Evolutionary conservation across 768 basidiomycete genomes (phyloP).

Genomic region (Boletus subparvulus): DNA sequence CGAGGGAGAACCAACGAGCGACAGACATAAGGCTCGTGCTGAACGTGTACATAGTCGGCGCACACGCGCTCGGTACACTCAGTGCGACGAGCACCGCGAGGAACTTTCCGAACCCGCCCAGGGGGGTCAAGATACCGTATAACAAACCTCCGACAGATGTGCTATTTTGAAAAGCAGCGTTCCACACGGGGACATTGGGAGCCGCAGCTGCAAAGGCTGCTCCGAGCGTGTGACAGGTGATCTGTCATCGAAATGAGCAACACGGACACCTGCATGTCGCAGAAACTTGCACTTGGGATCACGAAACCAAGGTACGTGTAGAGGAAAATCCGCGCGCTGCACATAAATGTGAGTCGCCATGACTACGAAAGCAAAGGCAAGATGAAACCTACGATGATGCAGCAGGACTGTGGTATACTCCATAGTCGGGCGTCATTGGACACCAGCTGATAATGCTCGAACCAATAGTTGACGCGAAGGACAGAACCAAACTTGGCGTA

Average conservation of each 20-base stretch:
- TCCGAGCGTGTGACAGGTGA: conserved; percentile 44
- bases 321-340: conserved; percentile 39
- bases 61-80: conserved; percentile 53
- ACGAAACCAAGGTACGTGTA: conserved; percentile 50
- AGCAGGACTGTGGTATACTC: conserved; percentile 49
- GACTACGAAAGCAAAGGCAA: not conserved
- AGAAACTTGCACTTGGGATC: conserved; percentile 38
- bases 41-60: conserved; percentile 59
- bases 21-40: conserved; percentile 46
- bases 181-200: conserved; percentile 38
- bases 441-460: conserved; percentile 47
- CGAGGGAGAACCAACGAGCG: conserved; percentile 29
- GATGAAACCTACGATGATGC: conserved; percentile 52
- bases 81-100: conserved; percentile 52
- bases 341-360: not conserved
- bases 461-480: conserved; percentile 45
- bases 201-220: conserved; percentile 47
- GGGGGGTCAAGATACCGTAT: conserved; percentile 36
- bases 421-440: conserved; percentile 47
- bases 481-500: conserved; percentile 36
- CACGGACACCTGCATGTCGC: not conserved
- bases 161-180: conserved; percentile 39
- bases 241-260: conserved; percentile 22
- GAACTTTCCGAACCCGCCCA: conserved; percentile 47
- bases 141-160: conserved; percentile 48